Evolutionary conservation across 163 green algal species (phyloP).

Genomic region (Chlorella variabilis): DNA sequence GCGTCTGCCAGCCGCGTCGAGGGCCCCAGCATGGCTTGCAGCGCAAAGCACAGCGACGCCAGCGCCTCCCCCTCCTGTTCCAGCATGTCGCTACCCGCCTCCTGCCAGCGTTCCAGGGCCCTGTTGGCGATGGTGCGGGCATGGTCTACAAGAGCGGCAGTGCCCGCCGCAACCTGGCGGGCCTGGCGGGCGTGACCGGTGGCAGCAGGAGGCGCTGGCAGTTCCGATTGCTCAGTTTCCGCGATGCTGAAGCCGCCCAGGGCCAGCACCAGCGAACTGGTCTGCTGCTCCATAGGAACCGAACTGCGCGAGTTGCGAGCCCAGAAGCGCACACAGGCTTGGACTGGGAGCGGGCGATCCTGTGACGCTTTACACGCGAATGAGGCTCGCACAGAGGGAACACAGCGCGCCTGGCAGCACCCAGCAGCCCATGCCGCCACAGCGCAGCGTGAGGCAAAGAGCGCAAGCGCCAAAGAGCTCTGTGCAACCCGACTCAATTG

Average conservation of each 20-base stretch:
- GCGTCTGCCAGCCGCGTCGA: not conserved
- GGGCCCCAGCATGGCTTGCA: not conserved
- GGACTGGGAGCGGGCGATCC: too few relatives aligned
- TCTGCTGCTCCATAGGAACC: too few relatives aligned
- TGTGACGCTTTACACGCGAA: too few relatives aligned
- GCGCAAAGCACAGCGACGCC: slow-evolving; percentile 24
- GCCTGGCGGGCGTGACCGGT: too few relatives aligned
- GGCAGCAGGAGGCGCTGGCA: not conserved
- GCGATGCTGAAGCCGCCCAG: slow-evolving; percentile 12
- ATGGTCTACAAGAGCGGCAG: not conserved
- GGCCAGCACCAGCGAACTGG: slow-evolving; percentile 15
- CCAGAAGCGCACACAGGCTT: too few relatives aligned
- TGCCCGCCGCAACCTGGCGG: not conserved
- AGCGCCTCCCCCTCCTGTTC: not conserved
- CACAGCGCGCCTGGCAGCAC: too few relatives aligned
- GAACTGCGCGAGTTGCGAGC: too few relatives aligned
- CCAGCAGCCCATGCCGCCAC: too few relatives aligned
- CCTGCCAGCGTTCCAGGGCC: not conserved
- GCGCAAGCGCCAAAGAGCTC: too few relatives aligned
- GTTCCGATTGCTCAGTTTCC: not conserved
- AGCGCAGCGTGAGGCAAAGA: too few relatives aligned
- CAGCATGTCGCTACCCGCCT: not conserved
- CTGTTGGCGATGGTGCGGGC: not conserved
- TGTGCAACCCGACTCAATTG: too few relatives aligned
- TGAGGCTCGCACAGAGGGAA: too few relatives aligned